A percentile compares a stretch with the other conserved stretches of the same genome.
Conservation (phyloP, 106 monocot genomes). For the Gastrodia elata region DNA sequence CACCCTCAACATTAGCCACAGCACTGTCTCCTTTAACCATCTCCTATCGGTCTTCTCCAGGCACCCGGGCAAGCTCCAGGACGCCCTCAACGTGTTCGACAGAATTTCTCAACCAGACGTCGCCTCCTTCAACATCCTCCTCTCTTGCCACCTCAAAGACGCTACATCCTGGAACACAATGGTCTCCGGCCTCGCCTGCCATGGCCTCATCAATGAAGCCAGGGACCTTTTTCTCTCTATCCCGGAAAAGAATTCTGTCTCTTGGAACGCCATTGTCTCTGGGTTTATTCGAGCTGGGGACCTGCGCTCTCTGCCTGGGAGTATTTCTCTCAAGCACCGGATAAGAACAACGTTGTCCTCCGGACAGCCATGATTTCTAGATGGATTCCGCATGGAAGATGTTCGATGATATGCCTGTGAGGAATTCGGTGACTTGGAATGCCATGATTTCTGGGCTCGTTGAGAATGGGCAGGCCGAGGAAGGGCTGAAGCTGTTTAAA, state of each 20-base stretch:
- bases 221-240: slow-evolving; percentile 48
- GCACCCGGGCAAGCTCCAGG: slow-evolving; percentile 19
- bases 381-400: slow-evolving; percentile 24
- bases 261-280: slow-evolving; percentile 70
- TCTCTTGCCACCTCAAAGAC: slow-evolving; percentile 54
- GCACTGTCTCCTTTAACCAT: slow-evolving; percentile 43
- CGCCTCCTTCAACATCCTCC: slow-evolving; percentile 68
- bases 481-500: slow-evolving; percentile 43
- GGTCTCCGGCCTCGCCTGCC: slow-evolving; percentile 32
- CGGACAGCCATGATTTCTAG: slow-evolving; percentile 52
- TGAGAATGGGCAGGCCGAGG: slow-evolving; percentile 34
- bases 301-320: slow-evolving; percentile 51
- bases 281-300: slow-evolving; percentile 35
- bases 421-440: slow-evolving; percentile 64
- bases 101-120: slow-evolving; percentile 25
- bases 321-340: slow-evolving; percentile 36
- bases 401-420: slow-evolving; percentile 32
- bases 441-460: slow-evolving; percentile 61
- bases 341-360: slow-evolving; percentile 36
- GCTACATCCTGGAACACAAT: slow-evolving; percentile 66
- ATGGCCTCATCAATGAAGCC: slow-evolving; percentile 38
- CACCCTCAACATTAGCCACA: too few species aligned
- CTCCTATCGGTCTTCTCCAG: slow-evolving; percentile 42
- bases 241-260: slow-evolving; percentile 43
- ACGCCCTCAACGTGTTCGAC: slow-evolving; percentile 37